Percentiles rank a stretch among this genome's conserved stretches.
phyloP scores from a whole-genome alignment of 2,329 filamentous ascomycete genomes.

The Trichothecium roseum region DNA sequence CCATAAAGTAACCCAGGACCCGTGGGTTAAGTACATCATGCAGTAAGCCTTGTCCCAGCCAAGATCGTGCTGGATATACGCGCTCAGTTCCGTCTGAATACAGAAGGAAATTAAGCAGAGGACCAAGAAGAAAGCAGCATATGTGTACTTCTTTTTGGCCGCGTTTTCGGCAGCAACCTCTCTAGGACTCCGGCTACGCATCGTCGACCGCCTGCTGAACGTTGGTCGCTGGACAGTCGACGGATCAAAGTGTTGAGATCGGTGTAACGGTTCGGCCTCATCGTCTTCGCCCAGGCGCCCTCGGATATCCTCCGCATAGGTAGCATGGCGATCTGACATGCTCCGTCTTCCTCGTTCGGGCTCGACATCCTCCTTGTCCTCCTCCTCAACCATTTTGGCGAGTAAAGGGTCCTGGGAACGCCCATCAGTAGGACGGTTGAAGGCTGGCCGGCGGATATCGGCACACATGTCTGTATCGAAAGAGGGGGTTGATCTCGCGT shows the following conservation, averaged over 20 bases:
- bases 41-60: constrained; percentile 98
- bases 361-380: constrained; percentile 10
- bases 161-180: constrained; percentile 21
- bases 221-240: constrained; percentile 11
- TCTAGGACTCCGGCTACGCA: constrained; percentile 70
- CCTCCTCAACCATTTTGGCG: constrained; percentile 19
- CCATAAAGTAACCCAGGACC: constrained; percentile 87
- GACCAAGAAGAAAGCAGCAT: constrained; percentile 73
- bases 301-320: not conserved
- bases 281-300: not conserved
- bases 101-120: constrained; percentile 82
- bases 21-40: constrained; percentile 97
- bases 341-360: constrained; percentile 15
- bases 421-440: constrained; percentile 34
- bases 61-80: constrained; percentile 86
- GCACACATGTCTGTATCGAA: constrained; percentile 27
- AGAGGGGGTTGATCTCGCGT: constrained; percentile 4
- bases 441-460: constrained; percentile 30
- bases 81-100: constrained; percentile 88
- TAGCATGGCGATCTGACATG: constrained; percentile 3
- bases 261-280: constrained; percentile 4
- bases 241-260: constrained; percentile 5
- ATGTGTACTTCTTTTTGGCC: constrained; percentile 74
- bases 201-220: constrained; percentile 44
- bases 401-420: constrained; percentile 33